Evolutionary conservation across 306 rosid genomes (phyloP).

Genomic region (Lupinus albus): DNA sequence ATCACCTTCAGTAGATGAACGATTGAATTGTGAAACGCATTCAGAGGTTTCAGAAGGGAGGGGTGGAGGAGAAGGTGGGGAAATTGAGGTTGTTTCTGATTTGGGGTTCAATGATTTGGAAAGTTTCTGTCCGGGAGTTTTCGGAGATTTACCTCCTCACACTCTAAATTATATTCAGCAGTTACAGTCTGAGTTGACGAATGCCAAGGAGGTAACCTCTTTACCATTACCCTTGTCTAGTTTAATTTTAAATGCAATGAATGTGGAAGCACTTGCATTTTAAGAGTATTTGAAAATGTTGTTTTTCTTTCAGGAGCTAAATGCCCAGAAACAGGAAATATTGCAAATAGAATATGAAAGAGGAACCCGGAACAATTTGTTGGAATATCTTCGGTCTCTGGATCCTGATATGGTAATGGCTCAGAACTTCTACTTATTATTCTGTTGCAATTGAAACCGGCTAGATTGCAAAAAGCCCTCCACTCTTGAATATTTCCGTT

Average conservation of each 20-base stretch:
- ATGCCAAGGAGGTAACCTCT: constrained; percentile 61
- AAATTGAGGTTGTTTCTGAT: constrained; percentile 44
- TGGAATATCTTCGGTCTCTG: constrained; percentile 83
- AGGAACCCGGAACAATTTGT: constrained; percentile 70
- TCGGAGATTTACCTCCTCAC: constrained; percentile 72
- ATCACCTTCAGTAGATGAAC: constrained; percentile 40
- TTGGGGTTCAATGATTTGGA: constrained; percentile 47
- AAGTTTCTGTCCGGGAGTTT: constrained; percentile 43
- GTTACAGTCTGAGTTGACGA: constrained; percentile 69
- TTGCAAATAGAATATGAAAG: constrained; percentile 61
- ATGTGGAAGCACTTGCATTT: constrained; percentile 12
- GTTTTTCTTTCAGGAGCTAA: constrained; percentile 69
- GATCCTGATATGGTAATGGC: constrained; percentile 84
- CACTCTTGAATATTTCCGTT: constrained; percentile 2
- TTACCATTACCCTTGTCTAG: not conserved
- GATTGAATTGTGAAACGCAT: constrained; percentile 31
- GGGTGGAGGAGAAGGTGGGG: constrained; percentile 40
- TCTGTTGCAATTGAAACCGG: constrained; percentile 24
- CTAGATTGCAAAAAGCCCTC: not conserved
- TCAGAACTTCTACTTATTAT: constrained; percentile 21
- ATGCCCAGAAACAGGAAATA: constrained; percentile 65
- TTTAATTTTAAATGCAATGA: constrained; percentile 1
- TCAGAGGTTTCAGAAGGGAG: constrained; percentile 41
- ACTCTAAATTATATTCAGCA: constrained; percentile 71
- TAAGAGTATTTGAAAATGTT: constrained; percentile 13